Percentiles rank a stretch among this genome's conserved stretches.
These are phyloP conservation scores for Aspergillus piperis DNA, from an alignment of 2,329 filamentous ascomycete genomes.

Conservation along the genomic window DNA sequence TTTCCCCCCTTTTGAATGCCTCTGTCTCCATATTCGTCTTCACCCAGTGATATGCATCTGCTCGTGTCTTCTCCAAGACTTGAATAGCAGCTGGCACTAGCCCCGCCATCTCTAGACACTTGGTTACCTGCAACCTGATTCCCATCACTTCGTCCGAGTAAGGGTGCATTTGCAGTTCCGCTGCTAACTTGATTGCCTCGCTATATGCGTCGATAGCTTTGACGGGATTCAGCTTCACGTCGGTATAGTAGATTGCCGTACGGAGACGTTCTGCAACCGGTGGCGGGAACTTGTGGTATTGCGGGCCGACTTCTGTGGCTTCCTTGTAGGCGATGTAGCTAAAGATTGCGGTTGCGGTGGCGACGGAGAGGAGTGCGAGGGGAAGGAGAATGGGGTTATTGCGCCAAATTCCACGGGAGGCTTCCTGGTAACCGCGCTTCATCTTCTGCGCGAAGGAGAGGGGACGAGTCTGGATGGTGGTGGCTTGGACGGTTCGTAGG, in stretches of 20 bases:
- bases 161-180: slow-evolving; percentile 75
- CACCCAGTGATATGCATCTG: slow-evolving; percentile 61
- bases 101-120: slow-evolving; percentile 75
- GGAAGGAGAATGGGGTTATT: slow-evolving; percentile 47
- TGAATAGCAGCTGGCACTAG: slow-evolving; percentile 70
- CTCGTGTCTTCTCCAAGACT: slow-evolving; percentile 73
- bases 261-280: slow-evolving; percentile 64
- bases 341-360: slow-evolving; percentile 38
- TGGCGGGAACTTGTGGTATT: slow-evolving; percentile 47
- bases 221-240: slow-evolving; percentile 71
- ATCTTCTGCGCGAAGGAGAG: slow-evolving; percentile 34
- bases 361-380: slow-evolving; percentile 41
- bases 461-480: slow-evolving; percentile 9
- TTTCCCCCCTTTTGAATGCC: slow-evolving; percentile 9
- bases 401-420: slow-evolving; percentile 43
- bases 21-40: slow-evolving; percentile 20
- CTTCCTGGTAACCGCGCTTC: slow-evolving; percentile 36
- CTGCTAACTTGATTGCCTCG: slow-evolving; percentile 72
- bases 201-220: slow-evolving; percentile 82
- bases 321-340: slow-evolving; percentile 48
- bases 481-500: slow-evolving; percentile 19
- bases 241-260: slow-evolving; percentile 82
- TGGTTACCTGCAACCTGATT: slow-evolving; percentile 78
- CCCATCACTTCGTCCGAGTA: slow-evolving; percentile 91
- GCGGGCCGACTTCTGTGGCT: slow-evolving; percentile 43